These are phyloP conservation scores for Aschersonia sp. DNA, from an alignment of 2,329 filamentous ascomycete genomes.

Conservation along the genomic window DNA sequence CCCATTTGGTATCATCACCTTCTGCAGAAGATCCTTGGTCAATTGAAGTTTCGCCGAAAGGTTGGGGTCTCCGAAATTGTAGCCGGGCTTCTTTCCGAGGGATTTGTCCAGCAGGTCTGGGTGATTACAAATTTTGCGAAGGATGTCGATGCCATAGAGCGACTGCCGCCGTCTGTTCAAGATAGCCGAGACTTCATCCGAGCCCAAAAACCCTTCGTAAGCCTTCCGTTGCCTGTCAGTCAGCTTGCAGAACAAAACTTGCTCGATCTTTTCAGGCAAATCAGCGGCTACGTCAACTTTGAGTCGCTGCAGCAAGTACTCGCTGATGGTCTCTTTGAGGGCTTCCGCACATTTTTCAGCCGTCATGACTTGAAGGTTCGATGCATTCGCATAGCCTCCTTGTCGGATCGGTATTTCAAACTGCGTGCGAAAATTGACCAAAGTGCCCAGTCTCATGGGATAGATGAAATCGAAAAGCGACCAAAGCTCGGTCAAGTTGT, in stretches of 20 bases:
- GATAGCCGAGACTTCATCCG: constrained; percentile 76
- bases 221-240: constrained; percentile 61
- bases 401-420: constrained; percentile 91
- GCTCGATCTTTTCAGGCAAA: constrained; percentile 88
- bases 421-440: constrained; percentile 79
- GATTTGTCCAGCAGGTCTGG: constrained; percentile 67
- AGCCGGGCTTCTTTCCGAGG: constrained; percentile 41
- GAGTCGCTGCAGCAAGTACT: constrained; percentile 81
- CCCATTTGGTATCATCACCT: constrained; percentile 73
- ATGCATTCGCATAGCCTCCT: constrained; percentile 90
- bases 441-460: constrained; percentile 83
- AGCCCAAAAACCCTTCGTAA: constrained; percentile 70
- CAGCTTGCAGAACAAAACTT: constrained; percentile 90
- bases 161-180: constrained; percentile 61
- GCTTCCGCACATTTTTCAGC: constrained; percentile 90
- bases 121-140: constrained; percentile 96
- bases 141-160: constrained; percentile 77
- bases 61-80: constrained; percentile 61
- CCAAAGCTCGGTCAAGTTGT: constrained; percentile 90
- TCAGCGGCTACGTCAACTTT: constrained; percentile 92
- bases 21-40: constrained; percentile 67
- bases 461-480: constrained; percentile 96
- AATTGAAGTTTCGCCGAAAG: constrained; percentile 96
- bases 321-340: constrained; percentile 83
- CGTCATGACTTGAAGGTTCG: constrained; percentile 85